Conservation (phyloP, 768 basidiomycete species). For the Rhizopogon rudus region DNA sequence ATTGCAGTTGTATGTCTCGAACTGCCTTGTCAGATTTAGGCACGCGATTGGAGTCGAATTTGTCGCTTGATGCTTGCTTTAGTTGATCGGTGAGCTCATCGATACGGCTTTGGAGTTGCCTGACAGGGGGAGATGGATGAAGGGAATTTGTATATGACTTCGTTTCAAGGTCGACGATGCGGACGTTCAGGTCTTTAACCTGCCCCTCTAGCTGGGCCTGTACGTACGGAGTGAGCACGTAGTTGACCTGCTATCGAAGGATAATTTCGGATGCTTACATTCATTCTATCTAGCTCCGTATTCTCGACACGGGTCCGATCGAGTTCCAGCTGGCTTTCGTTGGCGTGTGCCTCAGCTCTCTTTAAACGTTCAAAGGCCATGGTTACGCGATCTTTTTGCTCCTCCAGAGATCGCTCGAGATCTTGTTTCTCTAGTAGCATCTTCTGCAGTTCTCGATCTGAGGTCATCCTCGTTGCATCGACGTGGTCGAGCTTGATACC, state of each 20-base stretch:
- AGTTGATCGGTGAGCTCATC: constrained; percentile 60
- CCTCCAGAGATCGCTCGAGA: constrained; percentile 70
- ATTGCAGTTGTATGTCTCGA: constrained; percentile 49
- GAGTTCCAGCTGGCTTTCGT: constrained; percentile 72
- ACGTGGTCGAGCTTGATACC: constrained; percentile 72
- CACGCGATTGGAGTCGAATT: constrained; percentile 25
- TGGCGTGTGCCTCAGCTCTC: constrained; percentile 72
- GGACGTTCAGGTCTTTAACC: constrained; percentile 78
- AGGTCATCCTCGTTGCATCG: constrained; percentile 63
- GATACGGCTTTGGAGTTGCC: constrained; percentile 63
- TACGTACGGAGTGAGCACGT: constrained; percentile 4
- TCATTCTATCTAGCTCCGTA: constrained; percentile 71
- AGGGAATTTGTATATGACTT: constrained; percentile 66
- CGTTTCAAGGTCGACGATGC: constrained; percentile 79
- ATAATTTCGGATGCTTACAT: constrained; percentile 40
- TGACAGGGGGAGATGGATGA: constrained; percentile 47
- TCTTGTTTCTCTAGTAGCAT: constrained; percentile 80
- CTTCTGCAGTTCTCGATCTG: constrained; percentile 70
- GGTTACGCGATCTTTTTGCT: constrained; percentile 67
- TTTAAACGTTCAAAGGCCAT: constrained; percentile 76
- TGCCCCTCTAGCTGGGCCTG: constrained; percentile 84
- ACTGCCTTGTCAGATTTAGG: constrained; percentile 42
- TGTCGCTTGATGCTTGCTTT: constrained; percentile 38
- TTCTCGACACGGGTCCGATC: constrained; percentile 78
- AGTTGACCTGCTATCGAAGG: not conserved